Evolutionary conservation across 352 stramenopile species (phyloP).

Genomic region (Globisporangium abappressorium): DNA sequence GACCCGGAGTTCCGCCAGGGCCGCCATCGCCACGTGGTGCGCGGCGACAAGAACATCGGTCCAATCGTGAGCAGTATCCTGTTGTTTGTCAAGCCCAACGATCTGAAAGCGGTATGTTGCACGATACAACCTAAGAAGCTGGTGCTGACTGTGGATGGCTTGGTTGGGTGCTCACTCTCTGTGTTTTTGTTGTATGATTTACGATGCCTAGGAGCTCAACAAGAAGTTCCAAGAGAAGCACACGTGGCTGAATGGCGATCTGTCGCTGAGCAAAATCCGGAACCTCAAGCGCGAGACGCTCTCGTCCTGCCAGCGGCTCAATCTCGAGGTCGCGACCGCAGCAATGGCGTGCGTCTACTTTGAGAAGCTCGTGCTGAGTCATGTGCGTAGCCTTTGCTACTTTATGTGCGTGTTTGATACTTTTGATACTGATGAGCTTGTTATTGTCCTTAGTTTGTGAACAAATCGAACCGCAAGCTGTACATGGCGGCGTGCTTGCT

Average conservation of each 20-base stretch:
- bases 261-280: slow-evolving; percentile 97
- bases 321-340: slow-evolving; percentile 93
- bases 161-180: background rate
- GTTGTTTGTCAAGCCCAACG: slow-evolving; percentile 93
- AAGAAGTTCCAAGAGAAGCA: slow-evolving; percentile 96
- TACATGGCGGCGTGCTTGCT: slow-evolving; percentile 96
- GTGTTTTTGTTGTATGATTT: background rate
- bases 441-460: slow-evolving; percentile 76
- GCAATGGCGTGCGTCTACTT: slow-evolving; percentile 96
- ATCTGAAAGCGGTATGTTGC: slow-evolving; percentile 85
- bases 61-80: slow-evolving; percentile 93
- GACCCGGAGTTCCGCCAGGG: slow-evolving; percentile 82
- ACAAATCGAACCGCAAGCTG: slow-evolving; percentile 94
- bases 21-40: slow-evolving; percentile 76
- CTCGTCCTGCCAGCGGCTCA: slow-evolving; percentile 61
- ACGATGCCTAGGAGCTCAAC: slow-evolving; percentile 83
- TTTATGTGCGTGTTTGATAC: background rate
- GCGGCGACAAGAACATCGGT: slow-evolving; percentile 87
- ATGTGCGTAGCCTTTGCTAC: slow-evolving; percentile 31
- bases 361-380: slow-evolving; percentile 94
- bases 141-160: background rate
- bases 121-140: background rate
- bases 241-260: slow-evolving; percentile 83
- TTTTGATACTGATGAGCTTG: background rate
- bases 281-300: slow-evolving; percentile 92